These are phyloP conservation scores for Ophiocordyceps robertsii DNA, from an alignment of 2,329 filamentous ascomycete genomes.

Conservation along the genomic window DNA sequence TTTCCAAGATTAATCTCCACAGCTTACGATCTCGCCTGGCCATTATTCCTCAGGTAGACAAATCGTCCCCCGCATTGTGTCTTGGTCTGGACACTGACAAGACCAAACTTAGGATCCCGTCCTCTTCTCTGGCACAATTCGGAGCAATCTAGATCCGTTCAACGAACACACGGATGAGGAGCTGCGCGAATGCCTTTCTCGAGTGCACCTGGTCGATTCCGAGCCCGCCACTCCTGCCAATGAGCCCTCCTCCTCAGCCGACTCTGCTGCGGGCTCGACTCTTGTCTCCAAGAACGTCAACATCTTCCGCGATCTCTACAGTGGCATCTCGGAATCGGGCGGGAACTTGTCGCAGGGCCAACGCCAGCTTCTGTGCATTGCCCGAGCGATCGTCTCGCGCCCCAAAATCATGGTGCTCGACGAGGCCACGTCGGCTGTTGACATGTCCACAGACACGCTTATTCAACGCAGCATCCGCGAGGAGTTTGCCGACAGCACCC, in stretches of 20 bases:
- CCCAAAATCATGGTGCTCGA: slow-evolving; percentile 71
- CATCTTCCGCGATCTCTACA: slow-evolving; percentile 48
- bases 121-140: slow-evolving; percentile 65
- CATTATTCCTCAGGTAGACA: slow-evolving; percentile 55
- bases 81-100: not conserved
- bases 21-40: slow-evolving; percentile 60
- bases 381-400: slow-evolving; percentile 56
- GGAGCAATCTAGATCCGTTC: slow-evolving; percentile 68
- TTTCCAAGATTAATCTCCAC: slow-evolving; percentile 56
- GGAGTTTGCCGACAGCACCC: slow-evolving; percentile 54
- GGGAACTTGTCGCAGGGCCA: slow-evolving; percentile 66
- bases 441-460: slow-evolving; percentile 61
- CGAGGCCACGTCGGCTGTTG: slow-evolving; percentile 67
- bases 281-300: slow-evolving; percentile 41
- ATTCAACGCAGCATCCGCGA: slow-evolving; percentile 63
- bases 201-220: slow-evolving; percentile 51
- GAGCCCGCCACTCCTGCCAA: slow-evolving; percentile 23
- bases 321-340: slow-evolving; percentile 56
- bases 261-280: slow-evolving; percentile 16
- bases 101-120: slow-evolving; percentile 49
- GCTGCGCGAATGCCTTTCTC: slow-evolving; percentile 53
- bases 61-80: not conserved
- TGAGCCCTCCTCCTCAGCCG: slow-evolving; percentile 22
- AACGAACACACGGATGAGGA: slow-evolving; percentile 54
- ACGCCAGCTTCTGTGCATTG: slow-evolving; percentile 62